Evolutionary conservation across 148 eudicot species (phyloP), one percentile per base, ranked within the genome.

Genomic region (Diospyros kaki): DNA sequence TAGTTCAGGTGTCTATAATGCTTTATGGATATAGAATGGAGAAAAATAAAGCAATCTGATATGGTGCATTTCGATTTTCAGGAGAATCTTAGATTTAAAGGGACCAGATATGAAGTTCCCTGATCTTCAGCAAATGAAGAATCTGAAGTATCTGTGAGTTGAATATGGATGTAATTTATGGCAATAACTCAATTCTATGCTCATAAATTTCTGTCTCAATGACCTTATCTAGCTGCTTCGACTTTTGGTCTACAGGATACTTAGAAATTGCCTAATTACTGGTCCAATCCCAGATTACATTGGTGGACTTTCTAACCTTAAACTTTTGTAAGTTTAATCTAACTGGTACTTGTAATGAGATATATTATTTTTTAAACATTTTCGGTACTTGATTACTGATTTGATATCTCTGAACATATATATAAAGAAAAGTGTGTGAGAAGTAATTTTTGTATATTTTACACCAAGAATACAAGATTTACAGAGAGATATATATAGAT

Each of bases 61-160:
- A 12, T 66, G 17, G 40, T 74, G 58, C 45, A 46, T 54, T 79
- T 69, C 64, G 50, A 71, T 71, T 83, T 48, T 58, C 85, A 94
- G 97, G 96, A 87, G 93, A 82, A 87, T 94, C 75, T 81, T 90
- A 52, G 95, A 90, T 84, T 82, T 94, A 65, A 74, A 68, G 54
- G 86, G 88, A 45, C 43, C 83, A 18, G 48, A 58, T 64, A 62
- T 73, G 66, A 64, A 40, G 39, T 86, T 94, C 69, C 98, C 98
- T 8, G 73, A 89, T 77, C 70, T 94, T 48, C 52, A 71, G 60
- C 69, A 40, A 45, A 28, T 86, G 90, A 64, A 41, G 56, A 69
- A 60, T 6, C 64, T 93, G 75, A 1, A 38, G 41, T 6, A 8
- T 3, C 72, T 92, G 98, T 94, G 75, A 82, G 97, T 86, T 54